phyloP scores from a whole-genome alignment of 176 grass and related monocot genomes.

The Raddia distichophylla region DNA sequence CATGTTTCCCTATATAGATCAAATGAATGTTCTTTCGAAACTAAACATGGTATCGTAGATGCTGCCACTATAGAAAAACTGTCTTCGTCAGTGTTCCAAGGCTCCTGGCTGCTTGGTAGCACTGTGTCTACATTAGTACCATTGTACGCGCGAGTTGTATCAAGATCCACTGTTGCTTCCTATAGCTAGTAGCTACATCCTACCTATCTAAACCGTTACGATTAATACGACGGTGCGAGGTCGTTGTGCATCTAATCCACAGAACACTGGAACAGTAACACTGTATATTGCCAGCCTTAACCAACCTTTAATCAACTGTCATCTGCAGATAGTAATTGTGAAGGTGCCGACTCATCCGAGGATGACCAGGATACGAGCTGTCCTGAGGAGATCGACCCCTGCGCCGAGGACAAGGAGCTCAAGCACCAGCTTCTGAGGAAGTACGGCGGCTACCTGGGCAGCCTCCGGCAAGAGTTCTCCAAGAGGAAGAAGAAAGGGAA shows the following conservation, averaged over 20 bases:
- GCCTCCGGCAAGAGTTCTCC: constrained; percentile 76
- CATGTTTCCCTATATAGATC: neutral
- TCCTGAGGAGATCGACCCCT: constrained; percentile 56
- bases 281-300: neutral
- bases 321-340: constrained; percentile 53
- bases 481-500: constrained; percentile 94
- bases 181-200: neutral
- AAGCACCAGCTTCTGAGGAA: constrained; percentile 83
- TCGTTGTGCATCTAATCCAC: neutral
- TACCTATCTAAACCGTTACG: neutral
- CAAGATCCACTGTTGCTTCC: neutral
- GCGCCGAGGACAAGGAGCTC: constrained; percentile 77
- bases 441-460: constrained; percentile 75
- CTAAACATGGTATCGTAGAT: neutral
- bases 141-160: neutral
- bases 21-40: neutral
- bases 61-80: neutral
- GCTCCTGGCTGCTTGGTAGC: neutral
- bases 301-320: neutral
- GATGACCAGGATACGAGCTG: constrained; percentile 76
- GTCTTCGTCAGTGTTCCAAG: constrained; percentile 2
- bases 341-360: constrained; percentile 63
- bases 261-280: neutral
- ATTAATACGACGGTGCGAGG: constrained; percentile 1
- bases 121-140: neutral